Conservation (phyloP, 352 stramenopile genomes). For the Globisporangium recalcitrans region DNA sequence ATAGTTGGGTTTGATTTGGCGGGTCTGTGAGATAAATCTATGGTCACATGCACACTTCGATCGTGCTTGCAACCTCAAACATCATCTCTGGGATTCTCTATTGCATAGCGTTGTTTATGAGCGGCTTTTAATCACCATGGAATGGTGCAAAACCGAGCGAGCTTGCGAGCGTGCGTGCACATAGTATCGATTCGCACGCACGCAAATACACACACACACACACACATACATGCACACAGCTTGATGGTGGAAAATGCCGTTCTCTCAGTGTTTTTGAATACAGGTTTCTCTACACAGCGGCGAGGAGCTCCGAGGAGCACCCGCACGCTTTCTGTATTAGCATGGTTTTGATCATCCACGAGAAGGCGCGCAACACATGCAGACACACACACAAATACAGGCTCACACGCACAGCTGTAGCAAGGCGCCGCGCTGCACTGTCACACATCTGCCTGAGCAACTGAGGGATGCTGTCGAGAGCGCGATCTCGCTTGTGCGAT, state of each 20-base stretch:
- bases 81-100: constrained; percentile 30
- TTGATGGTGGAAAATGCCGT: constrained; percentile 6
- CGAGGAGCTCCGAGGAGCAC: constrained; percentile 14
- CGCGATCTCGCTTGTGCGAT: constrained; percentile 2
- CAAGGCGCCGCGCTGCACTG: no score
- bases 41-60: constrained; percentile 62
- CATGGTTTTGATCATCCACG: constrained; percentile 64
- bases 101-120: constrained; percentile 48
- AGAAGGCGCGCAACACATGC: constrained; percentile 25
- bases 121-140: constrained; percentile 34
- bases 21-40: constrained; percentile 61
- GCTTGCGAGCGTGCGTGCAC: constrained; percentile 30
- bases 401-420: background rate
- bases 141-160: constrained; percentile 57
- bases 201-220: constrained; percentile 5
- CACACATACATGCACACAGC: constrained; percentile 1
- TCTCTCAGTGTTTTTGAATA: constrained; percentile 84
- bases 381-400: constrained; percentile 8
- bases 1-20: background rate
- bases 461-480: background rate
- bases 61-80: constrained; percentile 76
- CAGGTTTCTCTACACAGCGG: constrained; percentile 51
- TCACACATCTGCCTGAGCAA: no score
- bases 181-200: background rate
- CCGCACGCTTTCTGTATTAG: constrained; percentile 61